Evolutionary conservation across 2,329 filamentous ascomycete genomes (phyloP).

Genomic region (Akanthomyces muscarius): DNA sequence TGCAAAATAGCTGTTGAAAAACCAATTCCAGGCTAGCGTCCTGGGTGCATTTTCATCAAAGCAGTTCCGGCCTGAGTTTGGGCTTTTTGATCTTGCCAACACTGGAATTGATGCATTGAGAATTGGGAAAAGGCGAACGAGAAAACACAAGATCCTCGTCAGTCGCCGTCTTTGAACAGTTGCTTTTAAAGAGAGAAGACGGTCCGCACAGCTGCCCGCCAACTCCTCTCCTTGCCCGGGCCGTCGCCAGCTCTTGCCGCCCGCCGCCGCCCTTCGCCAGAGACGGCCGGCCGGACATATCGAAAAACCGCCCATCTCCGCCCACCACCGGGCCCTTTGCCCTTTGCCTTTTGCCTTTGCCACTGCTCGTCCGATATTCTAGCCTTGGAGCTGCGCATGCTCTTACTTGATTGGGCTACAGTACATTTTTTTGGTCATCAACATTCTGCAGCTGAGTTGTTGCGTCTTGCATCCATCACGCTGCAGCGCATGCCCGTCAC

Average conservation of each 20-base stretch:
- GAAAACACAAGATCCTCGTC: not conserved
- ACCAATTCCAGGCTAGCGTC: not conserved
- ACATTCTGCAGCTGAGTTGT: not conserved
- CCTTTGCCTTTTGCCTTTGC: not conserved
- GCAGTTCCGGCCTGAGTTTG: not conserved
- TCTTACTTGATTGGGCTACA: not conserved
- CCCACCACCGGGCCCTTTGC: slow-evolving; percentile 1
- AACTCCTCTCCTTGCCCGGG: not conserved
- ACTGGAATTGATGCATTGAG: not conserved
- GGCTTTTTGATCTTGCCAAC: not conserved
- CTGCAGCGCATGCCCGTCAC: not conserved
- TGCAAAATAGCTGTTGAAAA: slow-evolving; percentile 10
- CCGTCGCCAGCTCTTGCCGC: slow-evolving; percentile 12
- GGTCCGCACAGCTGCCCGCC: not conserved
- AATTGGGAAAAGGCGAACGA: not conserved
- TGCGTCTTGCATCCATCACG: not conserved
- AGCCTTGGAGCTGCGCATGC: not conserved
- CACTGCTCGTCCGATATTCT: not conserved
- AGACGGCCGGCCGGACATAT: slow-evolving; percentile 8
- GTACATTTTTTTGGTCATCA: not conserved
- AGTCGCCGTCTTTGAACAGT: not conserved
- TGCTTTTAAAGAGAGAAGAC: not conserved
- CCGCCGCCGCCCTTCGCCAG: not conserved
- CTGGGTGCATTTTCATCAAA: not conserved
- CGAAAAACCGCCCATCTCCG: slow-evolving; percentile 12